Evolutionary conservation across 192 early-diverging fungal species (phyloP), one percentile per base, ranked within the genome.

Genomic region (Coemansia aciculifera): DNA sequence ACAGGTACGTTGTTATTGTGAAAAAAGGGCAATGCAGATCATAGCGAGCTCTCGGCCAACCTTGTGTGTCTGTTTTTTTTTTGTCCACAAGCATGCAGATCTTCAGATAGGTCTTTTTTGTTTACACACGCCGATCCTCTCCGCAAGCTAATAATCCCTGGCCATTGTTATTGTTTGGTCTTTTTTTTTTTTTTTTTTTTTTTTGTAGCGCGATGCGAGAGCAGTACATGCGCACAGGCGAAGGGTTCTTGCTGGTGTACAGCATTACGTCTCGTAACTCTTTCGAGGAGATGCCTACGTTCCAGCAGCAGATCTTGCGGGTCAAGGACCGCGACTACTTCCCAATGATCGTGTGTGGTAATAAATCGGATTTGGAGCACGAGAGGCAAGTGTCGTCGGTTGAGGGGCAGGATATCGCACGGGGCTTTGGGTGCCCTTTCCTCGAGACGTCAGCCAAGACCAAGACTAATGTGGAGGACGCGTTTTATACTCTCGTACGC

Each of bases 181-280:
- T 9, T 56, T n/a, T 32, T 9, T 56, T n/a, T 3, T 21, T 5
- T 34, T 40, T 10, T 4, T 34, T 7, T 11, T 31, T 7, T 11
- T 31, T 3, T 23, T 52, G 59, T 81, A 89, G 87, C 69, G 91
- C 91, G 5, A 91, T 98, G 85, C 86, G 95, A 27, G 97, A 98
- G 78, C 94, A 98, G 80, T 98, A 95, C 87, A 97, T 97, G 87
- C 90, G 94, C 15, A 92, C 93, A 60, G 95, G 96, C 43, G 95
- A 98, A 78, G 97, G 94, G 12, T 98, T 98, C 71, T 72, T 98
- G 48, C 84, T 97, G 7, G 93, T 95, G 12, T 98, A 96, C 83
- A 91, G 89, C 61, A 96, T 97, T 69, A 95, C 92, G 59, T 92
- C 95, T 24, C 88, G 94, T 43, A 87, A 90, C 68, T 93, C 94